Evolutionary conservation across 1,284 basidiomycete genomes (phyloP).

Genomic region (Phylloboletellus chloephorus): DNA sequence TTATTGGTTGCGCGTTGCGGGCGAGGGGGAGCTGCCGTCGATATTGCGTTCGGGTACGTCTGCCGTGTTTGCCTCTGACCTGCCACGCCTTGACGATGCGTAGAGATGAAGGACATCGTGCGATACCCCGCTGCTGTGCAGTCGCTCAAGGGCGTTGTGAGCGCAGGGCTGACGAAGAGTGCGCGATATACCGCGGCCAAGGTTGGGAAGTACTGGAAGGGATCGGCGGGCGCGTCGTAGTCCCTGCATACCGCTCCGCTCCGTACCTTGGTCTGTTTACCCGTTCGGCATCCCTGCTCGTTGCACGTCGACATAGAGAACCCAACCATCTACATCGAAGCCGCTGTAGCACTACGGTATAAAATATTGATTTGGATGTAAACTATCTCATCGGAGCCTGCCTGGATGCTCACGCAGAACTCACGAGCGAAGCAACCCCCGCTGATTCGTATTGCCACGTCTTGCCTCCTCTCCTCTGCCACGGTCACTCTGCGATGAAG

Average conservation of each 20-base stretch:
- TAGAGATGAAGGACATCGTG: conserved; percentile 77
- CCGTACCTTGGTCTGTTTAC: background rate
- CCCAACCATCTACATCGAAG: conserved; percentile 4
- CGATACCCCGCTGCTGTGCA: conserved; percentile 80
- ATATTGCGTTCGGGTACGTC: conserved; percentile 57
- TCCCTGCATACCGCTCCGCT: background rate
- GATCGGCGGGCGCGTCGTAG: conserved; percentile 22
- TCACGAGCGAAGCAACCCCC: no score
- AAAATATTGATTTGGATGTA: conserved; percentile 17
- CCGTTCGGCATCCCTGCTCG: conserved; percentile 10
- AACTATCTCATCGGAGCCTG: conserved; percentile 16
- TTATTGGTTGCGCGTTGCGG: conserved; percentile 72
- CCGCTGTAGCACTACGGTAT: conserved; percentile 23
- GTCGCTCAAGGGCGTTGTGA: conserved; percentile 80
- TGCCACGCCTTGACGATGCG: background rate
- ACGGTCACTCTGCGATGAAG: conserved; percentile 12
- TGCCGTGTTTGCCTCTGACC: background rate
- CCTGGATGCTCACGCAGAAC: no score
- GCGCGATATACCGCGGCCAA: conserved; percentile 71
- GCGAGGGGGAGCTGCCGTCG: conserved; percentile 51
- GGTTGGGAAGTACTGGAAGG: conserved; percentile 78
- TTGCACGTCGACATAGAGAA: conserved; percentile 7
- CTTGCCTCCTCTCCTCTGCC: background rate
- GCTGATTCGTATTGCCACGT: background rate
- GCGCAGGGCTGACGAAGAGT: conserved; percentile 78